phyloP scores from a whole-genome alignment of 345 rosid species.

The Rhizophora apiculata region DNA sequence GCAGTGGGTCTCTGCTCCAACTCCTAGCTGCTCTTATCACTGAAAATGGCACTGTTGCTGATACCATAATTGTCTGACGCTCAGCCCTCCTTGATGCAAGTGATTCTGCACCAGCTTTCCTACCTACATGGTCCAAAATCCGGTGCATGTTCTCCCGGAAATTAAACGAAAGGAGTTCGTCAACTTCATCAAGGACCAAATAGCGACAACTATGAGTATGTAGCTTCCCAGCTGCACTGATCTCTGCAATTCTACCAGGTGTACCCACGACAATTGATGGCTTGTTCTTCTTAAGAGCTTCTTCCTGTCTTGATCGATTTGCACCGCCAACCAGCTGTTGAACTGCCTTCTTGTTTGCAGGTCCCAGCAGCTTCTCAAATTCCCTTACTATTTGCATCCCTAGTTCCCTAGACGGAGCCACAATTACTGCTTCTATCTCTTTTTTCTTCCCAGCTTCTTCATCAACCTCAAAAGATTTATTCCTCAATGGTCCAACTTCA shows the following conservation, averaged over 20 bases:
- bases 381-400: constrained; percentile 97
- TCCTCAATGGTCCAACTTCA: constrained; percentile 65
- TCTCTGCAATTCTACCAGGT: constrained; percentile 91
- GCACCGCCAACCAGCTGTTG: constrained; percentile 99
- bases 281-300: constrained; percentile 88
- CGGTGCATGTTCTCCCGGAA: constrained; percentile 87
- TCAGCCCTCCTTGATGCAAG: constrained; percentile 35
- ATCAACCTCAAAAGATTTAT: constrained; percentile 30
- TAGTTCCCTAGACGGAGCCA: constrained; percentile 94
- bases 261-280: constrained; percentile 89
- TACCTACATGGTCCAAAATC: constrained; percentile 83
- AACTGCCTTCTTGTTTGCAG: constrained; percentile 67
- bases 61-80: constrained; percentile 74
- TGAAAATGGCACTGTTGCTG: constrained; percentile 91
- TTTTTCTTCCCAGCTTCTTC: constrained; percentile 41
- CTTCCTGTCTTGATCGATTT: constrained; percentile 91
- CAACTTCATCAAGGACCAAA: constrained; percentile 89
- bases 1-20: constrained; percentile 78
- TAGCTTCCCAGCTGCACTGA: constrained; percentile 90
- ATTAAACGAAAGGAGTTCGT: constrained; percentile 86
- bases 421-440: constrained; percentile 80
- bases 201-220: constrained; percentile 81
- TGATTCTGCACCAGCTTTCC: constrained; percentile 52
- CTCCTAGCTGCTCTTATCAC: constrained; percentile 90
- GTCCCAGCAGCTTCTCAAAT: constrained; percentile 79